Percentiles rank a stretch among this genome's conserved stretches.
phyloP scores from a whole-genome alignment of 2,329 filamentous ascomycete genomes.

The Fusarium sp. region DNA sequence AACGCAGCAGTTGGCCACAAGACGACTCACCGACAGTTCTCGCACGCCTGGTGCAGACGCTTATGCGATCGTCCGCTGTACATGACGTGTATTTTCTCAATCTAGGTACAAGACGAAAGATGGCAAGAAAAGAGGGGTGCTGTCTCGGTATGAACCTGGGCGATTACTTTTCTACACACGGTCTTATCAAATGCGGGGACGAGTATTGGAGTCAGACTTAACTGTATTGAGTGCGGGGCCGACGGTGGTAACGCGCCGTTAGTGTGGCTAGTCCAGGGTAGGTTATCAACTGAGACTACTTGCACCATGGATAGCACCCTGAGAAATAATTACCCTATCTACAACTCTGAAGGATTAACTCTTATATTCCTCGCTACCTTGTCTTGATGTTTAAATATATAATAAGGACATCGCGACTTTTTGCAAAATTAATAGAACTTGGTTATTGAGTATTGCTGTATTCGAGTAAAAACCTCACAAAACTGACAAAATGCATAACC shows the following conservation, averaged over 20 bases:
- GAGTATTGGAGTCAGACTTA: not conserved
- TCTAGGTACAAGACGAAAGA: not conserved
- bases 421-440: too few species aligned
- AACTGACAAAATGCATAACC: too few species aligned
- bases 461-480: too few species aligned
- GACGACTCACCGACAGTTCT: not conserved
- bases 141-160: not conserved
- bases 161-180: not conserved
- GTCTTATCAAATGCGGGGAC: not conserved
- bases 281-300: not conserved
- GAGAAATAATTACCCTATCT: too few species aligned
- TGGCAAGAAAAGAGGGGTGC: not conserved
- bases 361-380: too few species aligned
- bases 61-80: not conserved
- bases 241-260: not conserved
- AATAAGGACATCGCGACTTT: too few species aligned
- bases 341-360: too few species aligned
- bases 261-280: not conserved
- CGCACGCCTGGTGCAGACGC: not conserved
- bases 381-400: too few species aligned
- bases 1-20: accelerated
- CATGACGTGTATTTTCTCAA: not conserved
- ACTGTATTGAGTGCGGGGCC: not conserved
- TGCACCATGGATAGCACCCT: too few species aligned
- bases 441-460: too few species aligned